A percentile compares a stretch with the other conserved stretches of the same genome.
Conservation (phyloP, 805 yeast genomes). For the Starmera amethionina region DNA sequence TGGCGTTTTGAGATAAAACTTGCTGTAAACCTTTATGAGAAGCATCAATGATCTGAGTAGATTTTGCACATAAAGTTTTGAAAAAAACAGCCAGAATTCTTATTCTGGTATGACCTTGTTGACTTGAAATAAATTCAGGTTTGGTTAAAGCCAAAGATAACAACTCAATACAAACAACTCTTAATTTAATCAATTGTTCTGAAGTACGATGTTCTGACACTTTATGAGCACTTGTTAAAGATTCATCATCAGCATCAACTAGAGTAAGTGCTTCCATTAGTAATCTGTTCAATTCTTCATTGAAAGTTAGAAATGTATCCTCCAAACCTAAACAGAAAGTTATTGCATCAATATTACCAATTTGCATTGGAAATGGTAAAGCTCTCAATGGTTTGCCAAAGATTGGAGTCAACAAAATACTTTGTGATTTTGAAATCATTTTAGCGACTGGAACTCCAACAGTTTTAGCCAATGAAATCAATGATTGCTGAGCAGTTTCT, state of each 20-base stretch:
- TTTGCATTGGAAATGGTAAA: constrained; percentile 96
- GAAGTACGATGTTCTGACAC: constrained; percentile 81
- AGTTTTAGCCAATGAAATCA: constrained; percentile 57
- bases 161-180: constrained; percentile 83
- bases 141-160: constrained; percentile 76
- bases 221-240: constrained; percentile 79
- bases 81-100: constrained; percentile 89
- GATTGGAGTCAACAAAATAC: constrained; percentile 78
- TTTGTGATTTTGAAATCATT: constrained; percentile 76
- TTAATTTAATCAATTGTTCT: constrained; percentile 74
- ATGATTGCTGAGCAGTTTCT: constrained; percentile 66
- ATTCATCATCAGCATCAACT: constrained; percentile 97
- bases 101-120: constrained; percentile 69
- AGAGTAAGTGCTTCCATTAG: constrained; percentile 85
- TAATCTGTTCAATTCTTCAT: constrained; percentile 80
- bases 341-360: constrained; percentile 96
- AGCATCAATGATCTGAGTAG: constrained; percentile 83
- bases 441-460: constrained; percentile 62
- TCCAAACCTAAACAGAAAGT: constrained; percentile 80
- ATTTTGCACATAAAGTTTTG: constrained; percentile 80
- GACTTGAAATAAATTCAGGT: constrained; percentile 71
- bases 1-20: constrained; percentile 76
- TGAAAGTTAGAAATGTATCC: constrained; percentile 71
- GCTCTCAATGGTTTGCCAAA: constrained; percentile 97
- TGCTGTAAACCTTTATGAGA: constrained; percentile 83